A percentile compares a stretch with the other conserved stretches of the same genome.
phyloP scores from a whole-genome alignment of 2,329 filamentous ascomycete species.

The Botrytis byssoidea region DNA sequence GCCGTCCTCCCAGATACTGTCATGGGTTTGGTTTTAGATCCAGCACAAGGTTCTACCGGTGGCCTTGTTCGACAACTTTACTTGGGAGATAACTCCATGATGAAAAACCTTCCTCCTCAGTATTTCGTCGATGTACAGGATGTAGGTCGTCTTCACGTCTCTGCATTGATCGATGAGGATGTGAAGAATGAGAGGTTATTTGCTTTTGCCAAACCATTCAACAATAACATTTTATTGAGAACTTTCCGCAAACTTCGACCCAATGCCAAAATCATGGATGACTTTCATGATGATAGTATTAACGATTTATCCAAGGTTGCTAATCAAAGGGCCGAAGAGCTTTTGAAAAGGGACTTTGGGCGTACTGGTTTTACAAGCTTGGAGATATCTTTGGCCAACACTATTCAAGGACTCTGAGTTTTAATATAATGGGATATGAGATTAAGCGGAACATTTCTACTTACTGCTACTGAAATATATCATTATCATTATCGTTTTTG shows the following conservation, averaged over 20 bases:
- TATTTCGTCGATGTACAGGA: conserved; percentile 41
- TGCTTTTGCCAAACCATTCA: conserved; percentile 32
- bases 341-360: conserved; percentile 27
- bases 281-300: conserved; percentile 28
- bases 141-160: conserved; percentile 37
- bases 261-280: conserved; percentile 29
- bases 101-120: conserved; percentile 11
- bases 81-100: conserved; percentile 24
- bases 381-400: conserved; percentile 17
- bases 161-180: conserved; percentile 34
- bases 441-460: not conserved
- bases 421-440: not conserved
- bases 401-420: conserved; percentile 5
- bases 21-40: conserved; percentile 26
- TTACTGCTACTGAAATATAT: not conserved
- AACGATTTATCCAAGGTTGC: conserved; percentile 29
- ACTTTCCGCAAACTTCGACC: conserved; percentile 34
- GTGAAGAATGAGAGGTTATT: conserved; percentile 35
- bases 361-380: conserved; percentile 14
- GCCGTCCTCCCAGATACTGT: conserved; percentile 29
- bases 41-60: conserved; percentile 29
- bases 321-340: conserved; percentile 25
- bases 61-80: conserved; percentile 29
- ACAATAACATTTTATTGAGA: conserved; percentile 25
- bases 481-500: no score